Evolutionary conservation across 306 rosid species (phyloP).

Genomic region (Cucumis sativus): DNA sequence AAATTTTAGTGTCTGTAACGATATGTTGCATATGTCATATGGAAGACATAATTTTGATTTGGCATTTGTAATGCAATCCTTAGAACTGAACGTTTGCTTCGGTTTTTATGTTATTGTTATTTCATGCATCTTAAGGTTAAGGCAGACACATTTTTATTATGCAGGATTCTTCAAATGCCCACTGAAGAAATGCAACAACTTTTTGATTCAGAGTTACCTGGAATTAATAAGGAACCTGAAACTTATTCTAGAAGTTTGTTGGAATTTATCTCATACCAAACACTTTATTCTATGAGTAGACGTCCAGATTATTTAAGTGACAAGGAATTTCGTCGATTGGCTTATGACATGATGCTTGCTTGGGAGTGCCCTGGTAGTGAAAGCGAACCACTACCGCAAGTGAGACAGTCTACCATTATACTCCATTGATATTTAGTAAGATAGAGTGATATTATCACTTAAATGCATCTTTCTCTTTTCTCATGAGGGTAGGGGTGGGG

Average conservation of each 20-base stretch:
- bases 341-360: conserved; percentile 90
- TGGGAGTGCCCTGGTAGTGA: conserved; percentile 73
- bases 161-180: conserved; percentile 57
- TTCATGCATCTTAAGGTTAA: background rate
- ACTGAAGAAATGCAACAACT: conserved; percentile 50
- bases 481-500: background rate
- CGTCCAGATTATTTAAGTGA: conserved; percentile 40
- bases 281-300: conserved; percentile 30
- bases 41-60: background rate
- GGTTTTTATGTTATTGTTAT: background rate
- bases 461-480: background rate
- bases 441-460: conserved; percentile 6
- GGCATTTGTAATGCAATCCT: background rate
- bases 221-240: conserved; percentile 37
- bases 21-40: background rate
- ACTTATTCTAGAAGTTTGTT: conserved; percentile 60
- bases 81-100: background rate
- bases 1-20: background rate
- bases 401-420: conserved; percentile 22
- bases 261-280: conserved; percentile 64
- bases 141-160: background rate
- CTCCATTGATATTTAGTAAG: conserved; percentile 10
- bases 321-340: conserved; percentile 49
- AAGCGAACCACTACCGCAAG: conserved; percentile 25
- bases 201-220: conserved; percentile 57